Evolutionary conservation across 257 asterid species (phyloP).

Genomic region (Apocynum venetum): DNA sequence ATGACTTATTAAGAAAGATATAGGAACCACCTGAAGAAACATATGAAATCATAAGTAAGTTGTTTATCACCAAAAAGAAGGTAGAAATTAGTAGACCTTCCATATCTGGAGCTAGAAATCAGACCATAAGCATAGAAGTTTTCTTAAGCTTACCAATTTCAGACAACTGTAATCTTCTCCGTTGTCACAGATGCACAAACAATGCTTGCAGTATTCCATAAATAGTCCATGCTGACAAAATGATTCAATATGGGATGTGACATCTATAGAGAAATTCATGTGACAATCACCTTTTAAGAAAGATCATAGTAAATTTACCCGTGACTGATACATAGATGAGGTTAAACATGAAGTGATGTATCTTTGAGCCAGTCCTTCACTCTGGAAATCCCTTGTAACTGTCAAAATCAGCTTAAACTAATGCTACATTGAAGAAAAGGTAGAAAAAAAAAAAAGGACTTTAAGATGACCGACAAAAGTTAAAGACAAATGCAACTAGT

Average conservation of each 20-base stretch:
- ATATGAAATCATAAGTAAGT: background rate
- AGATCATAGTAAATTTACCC: constrained; percentile 40
- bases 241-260: constrained; percentile 14
- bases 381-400: constrained; percentile 73
- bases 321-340: constrained; percentile 40
- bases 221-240: constrained; percentile 63
- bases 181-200: constrained; percentile 34
- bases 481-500: constrained; percentile 20
- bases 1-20: constrained; percentile 53
- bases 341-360: constrained; percentile 56
- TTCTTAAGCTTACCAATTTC: constrained; percentile 61
- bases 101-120: background rate
- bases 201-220: constrained; percentile 75
- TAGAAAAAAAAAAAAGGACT: background rate
- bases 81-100: background rate
- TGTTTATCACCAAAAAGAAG: background rate
- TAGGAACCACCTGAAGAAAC: constrained; percentile 62
- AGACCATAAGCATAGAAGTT: background rate
- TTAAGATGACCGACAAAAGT: background rate
- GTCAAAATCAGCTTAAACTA: constrained; percentile 39
- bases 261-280: constrained; percentile 3
- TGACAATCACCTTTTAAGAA: constrained; percentile 4
- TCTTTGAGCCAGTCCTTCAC: constrained; percentile 73
- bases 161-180: constrained; percentile 38
- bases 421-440: constrained; percentile 8